Evolutionary conservation across 768 basidiomycete species (phyloP), one percentile per base, ranked within the genome.

Genomic region (Fomitopsis pulvina): DNA sequence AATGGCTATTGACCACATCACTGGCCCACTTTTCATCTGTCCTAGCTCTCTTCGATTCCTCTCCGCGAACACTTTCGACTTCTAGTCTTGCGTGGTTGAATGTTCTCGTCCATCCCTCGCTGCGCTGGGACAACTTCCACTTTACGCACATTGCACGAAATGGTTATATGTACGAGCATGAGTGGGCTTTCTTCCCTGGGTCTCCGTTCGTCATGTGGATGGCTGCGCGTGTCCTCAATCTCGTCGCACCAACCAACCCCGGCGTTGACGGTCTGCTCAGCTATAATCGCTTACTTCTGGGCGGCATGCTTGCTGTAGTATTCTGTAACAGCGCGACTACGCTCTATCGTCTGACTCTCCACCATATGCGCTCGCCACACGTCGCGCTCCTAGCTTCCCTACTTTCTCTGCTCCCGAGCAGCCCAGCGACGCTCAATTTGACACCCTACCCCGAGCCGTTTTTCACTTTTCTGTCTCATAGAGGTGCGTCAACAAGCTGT

Each of bases 41-140:
- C 20, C 27, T 44, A 11, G 57, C 64, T 0, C 52, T 62, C 2
- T 66, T 66, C 51, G 64, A 66, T 50, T 52, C 60, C 6, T 63
- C 63, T 6, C 60, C 61, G 22, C 40, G 18, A 9, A 24, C 24
- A 6, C 18, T 42, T 9, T 24, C 25, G n/a, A 21, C 16, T 20
- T 22, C 46, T n/a, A 24, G 32, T 2, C 11, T 10, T 7, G 4
- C 16, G 11, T 29, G 27, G 27, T 12, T 28, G 12, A 43, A 22
- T 25, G 16, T 43, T 10, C 42, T 60, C 12, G 37, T 57, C 2
- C 60, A 54, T 3, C 52, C 72, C 1, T 62, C 81, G 2, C 69
- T 92, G 9, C 80, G 92, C 57, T 99, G 95, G 96, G 95, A 98
- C 61, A 73, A 74, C 2, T 76, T 97, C 56, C 85, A 96, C 66